phyloP scores from a whole-genome alignment of 805 yeast genomes.

The Starmerella potacharoeniae region DNA sequence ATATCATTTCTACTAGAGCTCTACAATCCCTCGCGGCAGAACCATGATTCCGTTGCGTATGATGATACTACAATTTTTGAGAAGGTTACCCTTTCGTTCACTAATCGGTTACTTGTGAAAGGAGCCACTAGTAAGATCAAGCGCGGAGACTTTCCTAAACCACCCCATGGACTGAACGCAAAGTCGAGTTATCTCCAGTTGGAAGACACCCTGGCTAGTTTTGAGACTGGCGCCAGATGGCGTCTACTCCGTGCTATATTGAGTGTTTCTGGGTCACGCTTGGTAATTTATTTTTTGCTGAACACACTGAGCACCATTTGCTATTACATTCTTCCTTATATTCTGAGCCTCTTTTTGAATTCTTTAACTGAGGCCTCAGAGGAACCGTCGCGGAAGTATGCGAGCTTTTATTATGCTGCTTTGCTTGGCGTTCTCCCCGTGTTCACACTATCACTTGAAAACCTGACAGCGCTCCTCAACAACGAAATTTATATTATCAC shows the following conservation, averaged over 20 bases:
- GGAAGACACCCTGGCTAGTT: slow-evolving; percentile 2
- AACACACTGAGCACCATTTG: slow-evolving; percentile 9
- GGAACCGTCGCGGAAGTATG: slow-evolving; percentile 16
- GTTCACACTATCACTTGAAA: slow-evolving; percentile 13
- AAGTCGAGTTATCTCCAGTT: slow-evolving; percentile 13
- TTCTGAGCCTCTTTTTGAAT: slow-evolving; percentile 17
- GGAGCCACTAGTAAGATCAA: slow-evolving; percentile 12
- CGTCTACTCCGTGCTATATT: slow-evolving; percentile 18
- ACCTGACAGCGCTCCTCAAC: slow-evolving; percentile 10
- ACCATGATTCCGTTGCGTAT: not conserved
- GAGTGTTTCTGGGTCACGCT: not conserved
- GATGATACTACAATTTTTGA: slow-evolving; percentile 20
- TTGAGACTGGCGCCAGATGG: slow-evolving; percentile 1
- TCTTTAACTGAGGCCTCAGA: slow-evolving; percentile 12
- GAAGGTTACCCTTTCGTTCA: slow-evolving; percentile 17
- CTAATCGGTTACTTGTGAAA: slow-evolving; percentile 12
- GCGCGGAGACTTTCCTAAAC: slow-evolving; percentile 20
- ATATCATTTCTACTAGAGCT: slow-evolving; percentile 10
- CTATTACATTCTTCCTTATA: slow-evolving; percentile 16
- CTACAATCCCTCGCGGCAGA: slow-evolving; percentile 1
- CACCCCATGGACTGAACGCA: slow-evolving; percentile 20
- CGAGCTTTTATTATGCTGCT: slow-evolving; percentile 18
- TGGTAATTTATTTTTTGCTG: slow-evolving; percentile 9
- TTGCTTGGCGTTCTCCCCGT: slow-evolving; percentile 20
- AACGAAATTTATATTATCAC: slow-evolving; percentile 13